Base-by-base conservation (phyloP, 345 rosid species). In the Citrus australasica region DNA sequence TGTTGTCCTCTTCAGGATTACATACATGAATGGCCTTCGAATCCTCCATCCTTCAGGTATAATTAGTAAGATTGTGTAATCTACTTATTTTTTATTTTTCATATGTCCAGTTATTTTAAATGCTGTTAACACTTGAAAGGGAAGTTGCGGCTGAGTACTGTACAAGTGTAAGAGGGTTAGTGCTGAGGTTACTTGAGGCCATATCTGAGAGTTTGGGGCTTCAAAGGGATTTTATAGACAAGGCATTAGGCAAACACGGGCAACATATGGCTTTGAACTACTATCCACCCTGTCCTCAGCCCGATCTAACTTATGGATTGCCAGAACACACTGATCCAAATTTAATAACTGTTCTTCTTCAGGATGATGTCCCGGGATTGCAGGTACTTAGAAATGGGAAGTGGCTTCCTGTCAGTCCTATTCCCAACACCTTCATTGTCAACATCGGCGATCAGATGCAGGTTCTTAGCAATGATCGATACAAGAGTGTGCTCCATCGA, bases 211-310 rank as follows among this genome's bases (percentile, higher is more conserved):
- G 98, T 82, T 75, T 93, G 77, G 93, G 93, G 9, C 86, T 94
- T 71, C 81, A 82, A 72, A 87, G 21, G 30, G 86, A 90, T 61
- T 83, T 76, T 73, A 77, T 92, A 58, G 82, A 74, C 51, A 82
- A 46, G 68, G 67, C 17, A 30, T 42, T 92, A 25, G 79, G 90
- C 42, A 69, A 72, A 60, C 97, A 94, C 21, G 98, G 89, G n/a
- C 98, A 94, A 63, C 95, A 90, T 81, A 86, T 93, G 95, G 91
- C 98, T 22, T 78, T 94, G 71, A 94, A 94, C 85, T 94, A 91
- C 82, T 94, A 94, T 62, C 97, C 97, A 0, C 89, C 93, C 0
- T 94, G 97, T 79, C 98, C 98, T 0, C 84, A 93, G 72, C 98
- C 97, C 0, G 92, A 93, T 70, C 86, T 94, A 13, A 93, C 97